Evolutionary conservation across 768 basidiomycete genomes (phyloP).

Genomic region (Trametes elegans): DNA sequence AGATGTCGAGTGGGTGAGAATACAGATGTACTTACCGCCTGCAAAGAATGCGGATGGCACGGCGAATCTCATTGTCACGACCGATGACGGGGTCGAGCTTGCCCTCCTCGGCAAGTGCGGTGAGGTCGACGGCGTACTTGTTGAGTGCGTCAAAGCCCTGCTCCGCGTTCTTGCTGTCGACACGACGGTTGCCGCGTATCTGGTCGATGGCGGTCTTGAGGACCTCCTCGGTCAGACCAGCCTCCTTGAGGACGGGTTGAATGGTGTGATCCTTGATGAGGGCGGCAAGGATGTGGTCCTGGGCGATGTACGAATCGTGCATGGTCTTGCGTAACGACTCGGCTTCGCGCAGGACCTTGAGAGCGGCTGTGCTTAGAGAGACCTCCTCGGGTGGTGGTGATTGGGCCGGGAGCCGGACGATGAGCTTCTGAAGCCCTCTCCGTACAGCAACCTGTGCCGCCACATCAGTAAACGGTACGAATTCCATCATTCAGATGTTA

Average conservation of each 20-base stretch:
- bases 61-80: constrained; percentile 87
- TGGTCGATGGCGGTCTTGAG: constrained; percentile 78
- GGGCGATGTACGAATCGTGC: constrained; percentile 90
- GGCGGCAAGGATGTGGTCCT: constrained; percentile 88
- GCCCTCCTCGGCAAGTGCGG: constrained; percentile 83
- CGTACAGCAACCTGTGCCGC: constrained; percentile 51
- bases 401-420: constrained; percentile 82
- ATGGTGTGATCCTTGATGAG: constrained; percentile 75
- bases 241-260: constrained; percentile 69
- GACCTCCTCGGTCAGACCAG: constrained; percentile 64
- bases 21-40: constrained; percentile 46
- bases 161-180: constrained; percentile 86
- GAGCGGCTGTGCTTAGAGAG: constrained; percentile 51
- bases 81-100: constrained; percentile 97
- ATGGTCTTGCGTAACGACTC: constrained; percentile 76
- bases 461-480: neutral
- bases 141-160: constrained; percentile 90
- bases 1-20: neutral
- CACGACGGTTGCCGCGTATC: constrained; percentile 76
- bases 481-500: constrained; percentile 5
- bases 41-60: constrained; percentile 80
- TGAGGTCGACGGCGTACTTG: constrained; percentile 87
- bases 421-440: constrained; percentile 69
- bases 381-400: constrained; percentile 84
- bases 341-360: constrained; percentile 72